phyloP scores from a whole-genome alignment of 108 stramenopile species.

The Nitzschia sp. region DNA sequence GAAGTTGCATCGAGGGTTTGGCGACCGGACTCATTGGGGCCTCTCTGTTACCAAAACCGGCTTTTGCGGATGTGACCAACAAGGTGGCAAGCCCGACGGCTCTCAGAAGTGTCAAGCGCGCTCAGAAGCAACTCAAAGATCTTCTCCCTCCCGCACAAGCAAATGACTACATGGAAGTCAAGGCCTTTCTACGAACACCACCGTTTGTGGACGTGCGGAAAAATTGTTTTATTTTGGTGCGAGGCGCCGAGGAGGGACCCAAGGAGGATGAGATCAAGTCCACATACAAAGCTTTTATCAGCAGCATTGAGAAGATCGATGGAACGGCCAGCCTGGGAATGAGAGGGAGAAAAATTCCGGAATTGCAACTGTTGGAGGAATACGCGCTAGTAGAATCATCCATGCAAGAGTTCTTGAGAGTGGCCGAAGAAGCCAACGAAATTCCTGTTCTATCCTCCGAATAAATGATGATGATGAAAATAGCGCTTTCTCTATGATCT shows the following conservation, averaged over 20 bases:
- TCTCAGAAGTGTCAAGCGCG: conserved; percentile 43
- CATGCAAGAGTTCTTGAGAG: conserved; percentile 22
- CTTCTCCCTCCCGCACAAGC: conserved; percentile 5
- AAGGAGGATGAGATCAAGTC: conserved; percentile 34
- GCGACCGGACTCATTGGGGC: neutral
- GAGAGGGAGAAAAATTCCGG: conserved; percentile 26
- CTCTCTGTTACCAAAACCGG: conserved; percentile 2
- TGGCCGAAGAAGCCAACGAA: conserved; percentile 21
- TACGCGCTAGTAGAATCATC: conserved; percentile 18
- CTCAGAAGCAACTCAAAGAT: conserved; percentile 34
- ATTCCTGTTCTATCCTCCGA: conserved; percentile 16
- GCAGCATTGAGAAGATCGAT: conserved; percentile 48
- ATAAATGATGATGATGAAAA: neutral
- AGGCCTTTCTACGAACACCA: conserved; percentile 23
- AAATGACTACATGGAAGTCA: neutral
- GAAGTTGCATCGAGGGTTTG: neutral
- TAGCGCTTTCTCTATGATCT: no score
- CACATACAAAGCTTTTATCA: conserved; percentile 47
- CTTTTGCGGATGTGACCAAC: conserved; percentile 60
- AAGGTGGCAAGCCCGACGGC: conserved; percentile 58
- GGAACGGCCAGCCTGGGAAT: conserved; percentile 44
- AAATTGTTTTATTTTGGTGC: conserved; percentile 38
- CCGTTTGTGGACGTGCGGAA: conserved; percentile 47
- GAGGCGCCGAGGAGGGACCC: conserved; percentile 60
- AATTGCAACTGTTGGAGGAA: conserved; percentile 15